Base-by-base conservation (phyloP, 352 stramenopile genomes). In the Aphanomyces invadans region DNA sequence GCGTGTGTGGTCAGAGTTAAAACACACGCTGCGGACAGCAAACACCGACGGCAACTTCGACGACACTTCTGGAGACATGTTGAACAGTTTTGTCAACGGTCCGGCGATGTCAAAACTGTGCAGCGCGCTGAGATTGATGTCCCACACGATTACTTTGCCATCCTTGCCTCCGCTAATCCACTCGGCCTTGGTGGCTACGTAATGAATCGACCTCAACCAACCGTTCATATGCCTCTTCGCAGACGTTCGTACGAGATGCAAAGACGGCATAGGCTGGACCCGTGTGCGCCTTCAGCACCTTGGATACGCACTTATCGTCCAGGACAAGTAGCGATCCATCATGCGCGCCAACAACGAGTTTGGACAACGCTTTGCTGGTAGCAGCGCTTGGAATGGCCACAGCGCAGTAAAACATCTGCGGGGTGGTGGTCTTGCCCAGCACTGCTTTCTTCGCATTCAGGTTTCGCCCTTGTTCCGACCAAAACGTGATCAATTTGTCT, bases 131-230 rank as follows among this genome's bases (percentile, higher is more conserved):
- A 97, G 57, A 31, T 89, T 74, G 4, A 60, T 21, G 65, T 91
- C 89, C 89, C 89, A 97, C 21, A 95, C 57, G 55, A 87, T 84
- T 45, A 97, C 76, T 38, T 87, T 84, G 2, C 82, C 83, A 49
- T 97, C 90, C 63, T 96, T 96, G 21, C 87, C 78, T 0, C 88
- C 92, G 26, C 79, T 94, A 15, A 96, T 70, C 5, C 97, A 67
- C 54, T 90, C 86, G 1, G 75, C 69, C 51, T 55, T 69, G 23
- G 64, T 29, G 44, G 17, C 55, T 56, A 55, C 38, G 12, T n/a
- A 26, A 44, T n/a, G n/a, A n/a, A n/a, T n/a, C n/a, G n/a, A n/a
- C n/a, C n/a, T n/a, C 9, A 21, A 46, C 39, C 44, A 4, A 53
- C 17, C 21, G 2, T 10, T 38, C 31, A 61, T 9, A 49, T 21